Evolutionary conservation across 2,329 filamentous ascomycete genomes (phyloP), one percentile per base, ranked within the genome.

Genomic region (Trichoderma koningiopsis): DNA sequence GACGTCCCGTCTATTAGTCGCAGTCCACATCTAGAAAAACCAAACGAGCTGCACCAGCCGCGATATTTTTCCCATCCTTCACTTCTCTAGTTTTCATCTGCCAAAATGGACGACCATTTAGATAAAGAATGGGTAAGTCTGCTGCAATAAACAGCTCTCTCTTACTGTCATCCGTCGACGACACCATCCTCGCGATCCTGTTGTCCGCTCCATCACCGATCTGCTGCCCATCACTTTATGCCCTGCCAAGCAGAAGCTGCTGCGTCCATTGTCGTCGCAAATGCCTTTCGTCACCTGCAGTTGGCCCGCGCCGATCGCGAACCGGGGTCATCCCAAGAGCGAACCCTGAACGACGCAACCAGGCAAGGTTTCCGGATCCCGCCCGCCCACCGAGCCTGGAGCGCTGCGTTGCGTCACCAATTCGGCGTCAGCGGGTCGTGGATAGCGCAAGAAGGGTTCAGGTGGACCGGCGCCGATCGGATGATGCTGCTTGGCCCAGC

Each of bases 51-150:
- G 7, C 55, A 19, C 7, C 55, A 3, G 31, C 55, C 37, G 31
- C 55, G 55, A 55, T 7, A 27, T 55, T 33, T 31, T n/a, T 13
- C 24, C 16, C 24, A 33, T n/a, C 53, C 5, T 31, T 14, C n/a
- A 37, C 7, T 24, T 49, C 6, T 24, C 13, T 10, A 13, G 24
- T 24, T 14, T 58, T 22, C 55, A 22, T 13, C 55, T 57, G 33
- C 11, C 33, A 43, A 27, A 43, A 59, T 59, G 57, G 57, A 59
- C 6, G 64, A 60, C 40, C 19, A 24, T 10, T 29, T 67, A 13
- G 64, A 67, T 59, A 67, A 67, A 22, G 16, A 67, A 11, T 67
- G 64, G 63, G 64, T 67, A 59, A 58, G 64, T 67, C 5, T n/a
- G 29, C 40, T 14, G 22, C 59, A 16, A 24, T n/a, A 3, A 8